Percentiles rank a stretch among this genome's conserved stretches.
phyloP scores from a whole-genome alignment of 805 yeast species.

The Saccharomyces mikatae region DNA sequence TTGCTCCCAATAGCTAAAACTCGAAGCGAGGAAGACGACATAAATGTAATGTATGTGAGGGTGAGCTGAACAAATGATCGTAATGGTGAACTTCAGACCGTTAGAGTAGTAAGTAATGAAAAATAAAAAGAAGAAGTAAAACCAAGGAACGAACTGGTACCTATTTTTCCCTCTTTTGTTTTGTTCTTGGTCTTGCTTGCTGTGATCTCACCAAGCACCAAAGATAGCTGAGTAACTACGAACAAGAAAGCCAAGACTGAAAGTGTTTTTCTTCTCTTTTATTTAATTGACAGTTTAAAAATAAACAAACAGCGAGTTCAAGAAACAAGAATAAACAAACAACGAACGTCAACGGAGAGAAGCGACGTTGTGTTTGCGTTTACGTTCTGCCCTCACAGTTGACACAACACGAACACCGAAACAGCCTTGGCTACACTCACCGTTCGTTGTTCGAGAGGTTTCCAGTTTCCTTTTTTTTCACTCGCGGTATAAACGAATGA shows the following conservation, averaged over 20 bases:
- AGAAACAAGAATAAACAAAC: background rate
- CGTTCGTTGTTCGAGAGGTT: background rate
- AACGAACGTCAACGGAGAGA: background rate
- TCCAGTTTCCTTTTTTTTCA: background rate
- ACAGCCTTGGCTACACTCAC: background rate
- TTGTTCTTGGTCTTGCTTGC: background rate
- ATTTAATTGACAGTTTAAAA: background rate
- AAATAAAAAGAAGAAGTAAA: background rate
- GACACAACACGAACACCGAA: background rate
- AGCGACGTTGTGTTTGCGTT: background rate
- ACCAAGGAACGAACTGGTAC: background rate
- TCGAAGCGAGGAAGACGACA: conserved; percentile 21
- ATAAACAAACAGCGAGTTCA: background rate
- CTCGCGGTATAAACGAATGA: background rate
- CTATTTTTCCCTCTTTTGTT: background rate
- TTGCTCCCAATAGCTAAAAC: conserved; percentile 27
- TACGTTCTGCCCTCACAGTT: background rate
- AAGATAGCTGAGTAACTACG: background rate
- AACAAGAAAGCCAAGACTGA: background rate
- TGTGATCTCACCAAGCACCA: background rate
- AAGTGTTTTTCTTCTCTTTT: background rate
- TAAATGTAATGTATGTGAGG: background rate
- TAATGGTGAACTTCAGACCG: background rate
- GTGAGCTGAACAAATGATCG: background rate
- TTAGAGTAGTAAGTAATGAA: background rate